Evolutionary conservation across 75 land plant genomes (phyloP).

Genomic region (Picea sitchensis): DNA sequence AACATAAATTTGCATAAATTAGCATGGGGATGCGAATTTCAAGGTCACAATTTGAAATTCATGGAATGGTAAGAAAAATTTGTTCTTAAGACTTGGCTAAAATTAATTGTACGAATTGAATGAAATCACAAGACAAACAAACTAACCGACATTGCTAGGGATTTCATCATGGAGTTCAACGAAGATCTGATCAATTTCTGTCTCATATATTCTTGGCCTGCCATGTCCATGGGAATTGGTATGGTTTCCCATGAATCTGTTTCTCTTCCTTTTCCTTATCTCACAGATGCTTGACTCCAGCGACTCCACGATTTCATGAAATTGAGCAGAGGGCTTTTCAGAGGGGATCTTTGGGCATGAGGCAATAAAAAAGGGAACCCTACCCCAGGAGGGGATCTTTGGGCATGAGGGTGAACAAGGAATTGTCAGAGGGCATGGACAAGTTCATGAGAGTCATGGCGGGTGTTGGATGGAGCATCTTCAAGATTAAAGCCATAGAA

Average conservation of each 20-base stretch:
- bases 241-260: constrained; percentile 12
- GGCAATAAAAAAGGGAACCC: neutral
- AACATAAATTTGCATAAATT: no score
- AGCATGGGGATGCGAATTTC: no score
- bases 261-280: constrained; percentile 25
- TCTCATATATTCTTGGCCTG: constrained; percentile 33
- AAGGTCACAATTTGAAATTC: no score
- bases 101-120: no score
- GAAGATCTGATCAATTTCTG: constrained; percentile 25
- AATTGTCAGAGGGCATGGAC: constrained; percentile 21
- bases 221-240: neutral
- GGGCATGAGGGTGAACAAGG: constrained; percentile 12
- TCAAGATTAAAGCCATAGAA: constrained; percentile 10
- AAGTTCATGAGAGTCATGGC: constrained; percentile 16
- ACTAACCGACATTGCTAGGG: constrained; percentile 23
- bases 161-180: constrained; percentile 34
- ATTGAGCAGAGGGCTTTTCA: constrained; percentile 27
- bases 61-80: no score
- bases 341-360: constrained; percentile 17
- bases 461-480: constrained; percentile 32
- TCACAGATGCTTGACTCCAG: constrained; percentile 12
- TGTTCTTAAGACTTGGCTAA: no score
- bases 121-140: no score
- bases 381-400: constrained; percentile 14
- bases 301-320: constrained; percentile 22